Percentiles rank a stretch among this genome's conserved stretches.
phyloP scores from a whole-genome alignment of 306 rosid species.

The Cucumis cinereus region DNA sequence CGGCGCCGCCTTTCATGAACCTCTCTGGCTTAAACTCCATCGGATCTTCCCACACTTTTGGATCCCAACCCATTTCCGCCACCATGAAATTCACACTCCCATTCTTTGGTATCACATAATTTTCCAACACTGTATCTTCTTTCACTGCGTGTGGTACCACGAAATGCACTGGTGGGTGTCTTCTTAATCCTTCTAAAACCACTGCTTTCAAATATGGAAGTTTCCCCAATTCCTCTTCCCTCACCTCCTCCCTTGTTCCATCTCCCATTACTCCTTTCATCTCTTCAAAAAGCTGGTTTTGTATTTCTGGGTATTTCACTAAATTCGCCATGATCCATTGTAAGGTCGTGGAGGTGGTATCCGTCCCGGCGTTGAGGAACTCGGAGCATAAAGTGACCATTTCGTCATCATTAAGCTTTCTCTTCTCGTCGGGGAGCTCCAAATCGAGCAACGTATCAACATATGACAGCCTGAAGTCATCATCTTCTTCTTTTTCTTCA shows the following conservation, averaged over 20 bases:
- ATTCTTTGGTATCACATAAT: neutral
- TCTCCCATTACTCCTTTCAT: neutral
- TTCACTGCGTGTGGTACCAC: neutral
- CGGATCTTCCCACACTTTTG: neutral
- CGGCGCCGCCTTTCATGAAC: neutral
- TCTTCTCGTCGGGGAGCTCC: neutral
- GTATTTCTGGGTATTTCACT: neutral
- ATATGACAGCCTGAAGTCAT: neutral
- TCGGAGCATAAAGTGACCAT: slow-evolving; percentile 34
- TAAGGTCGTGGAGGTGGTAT: slow-evolving; percentile 31
- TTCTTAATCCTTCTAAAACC: slow-evolving; percentile 6
- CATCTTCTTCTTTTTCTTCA: neutral
- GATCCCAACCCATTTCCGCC: neutral
- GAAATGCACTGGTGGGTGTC: slow-evolving; percentile 44
- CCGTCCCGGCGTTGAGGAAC: slow-evolving; percentile 29
- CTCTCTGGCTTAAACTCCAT: slow-evolving; percentile 1
- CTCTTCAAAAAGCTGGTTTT: neutral
- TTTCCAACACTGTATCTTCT: neutral
- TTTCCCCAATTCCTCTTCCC: neutral
- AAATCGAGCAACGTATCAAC: slow-evolving; percentile 4
- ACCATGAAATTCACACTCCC: neutral
- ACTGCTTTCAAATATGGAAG: neutral
- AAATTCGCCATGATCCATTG: slow-evolving; percentile 14
- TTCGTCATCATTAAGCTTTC: slow-evolving; percentile 18
- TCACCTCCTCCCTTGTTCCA: neutral